These are phyloP conservation scores for Closterium sp. DNA, from an alignment of 139 green algal species.

Conservation along the genomic window DNA sequence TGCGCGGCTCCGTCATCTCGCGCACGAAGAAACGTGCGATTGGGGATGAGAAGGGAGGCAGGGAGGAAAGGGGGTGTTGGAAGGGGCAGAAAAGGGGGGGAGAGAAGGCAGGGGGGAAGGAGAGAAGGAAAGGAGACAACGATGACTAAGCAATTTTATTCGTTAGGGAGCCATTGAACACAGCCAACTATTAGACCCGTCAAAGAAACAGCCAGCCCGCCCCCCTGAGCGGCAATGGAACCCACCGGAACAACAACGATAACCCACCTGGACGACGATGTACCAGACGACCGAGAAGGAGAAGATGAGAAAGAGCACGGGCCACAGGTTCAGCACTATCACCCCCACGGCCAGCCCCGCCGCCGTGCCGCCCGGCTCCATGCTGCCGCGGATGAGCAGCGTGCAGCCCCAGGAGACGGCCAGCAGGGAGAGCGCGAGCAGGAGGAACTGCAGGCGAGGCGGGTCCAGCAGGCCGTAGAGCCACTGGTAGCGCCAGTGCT, in stretches of 20 bases:
- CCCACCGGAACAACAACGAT: not conserved
- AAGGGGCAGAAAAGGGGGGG: not conserved
- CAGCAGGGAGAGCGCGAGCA: constrained; percentile 9
- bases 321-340: constrained; percentile 9
- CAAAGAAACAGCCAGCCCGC: not conserved
- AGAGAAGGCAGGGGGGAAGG: not conserved
- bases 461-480: constrained; percentile 27
- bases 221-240: not conserved
- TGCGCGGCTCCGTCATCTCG: constrained; percentile 31
- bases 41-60: not conserved
- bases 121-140: not conserved
- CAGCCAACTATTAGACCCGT: no score
- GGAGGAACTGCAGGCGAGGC: constrained; percentile 18
- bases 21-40: constrained; percentile 30
- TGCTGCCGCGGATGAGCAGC: constrained; percentile 13
- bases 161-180: no score
- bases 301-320: constrained; percentile 14
- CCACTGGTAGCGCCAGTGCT: not conserved
- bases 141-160: not conserved
- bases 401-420: constrained; percentile 2
- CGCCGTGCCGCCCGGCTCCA: not conserved
- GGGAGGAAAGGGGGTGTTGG: no score
- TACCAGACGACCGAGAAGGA: constrained; percentile 13
- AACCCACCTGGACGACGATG: not conserved
- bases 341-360: constrained; percentile 10